Evolutionary conservation across 768 basidiomycete genomes (phyloP).

Genomic region (Lyophyllum semitale): DNA sequence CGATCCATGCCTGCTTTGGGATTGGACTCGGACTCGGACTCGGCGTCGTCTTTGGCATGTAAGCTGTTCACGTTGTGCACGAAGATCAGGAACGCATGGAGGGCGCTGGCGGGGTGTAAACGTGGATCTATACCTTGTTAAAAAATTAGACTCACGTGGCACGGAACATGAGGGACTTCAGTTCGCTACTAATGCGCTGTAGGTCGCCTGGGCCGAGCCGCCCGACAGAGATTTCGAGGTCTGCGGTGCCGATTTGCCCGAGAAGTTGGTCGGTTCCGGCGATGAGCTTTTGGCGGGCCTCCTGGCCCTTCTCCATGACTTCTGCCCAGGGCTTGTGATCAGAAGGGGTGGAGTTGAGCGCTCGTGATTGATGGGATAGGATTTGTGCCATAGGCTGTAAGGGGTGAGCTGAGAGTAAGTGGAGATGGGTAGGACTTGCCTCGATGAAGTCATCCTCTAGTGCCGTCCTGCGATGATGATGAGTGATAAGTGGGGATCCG

Average conservation of each 20-base stretch:
- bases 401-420: background rate
- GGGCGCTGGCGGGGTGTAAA: slow-evolving; percentile 23
- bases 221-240: slow-evolving; percentile 44
- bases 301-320: slow-evolving; percentile 24
- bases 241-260: slow-evolving; percentile 38
- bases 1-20: slow-evolving; percentile 23
- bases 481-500: background rate
- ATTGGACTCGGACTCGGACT: slow-evolving; percentile 3
- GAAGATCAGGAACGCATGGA: slow-evolving; percentile 40
- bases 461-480: slow-evolving; percentile 22
- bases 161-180: slow-evolving; percentile 39
- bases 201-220: slow-evolving; percentile 43
- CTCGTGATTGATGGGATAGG: slow-evolving; percentile 33
- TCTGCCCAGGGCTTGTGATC: slow-evolving; percentile 34
- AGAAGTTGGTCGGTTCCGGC: slow-evolving; percentile 31
- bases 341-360: slow-evolving; percentile 32
- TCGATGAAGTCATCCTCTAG: slow-evolving; percentile 28
- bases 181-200: slow-evolving; percentile 36
- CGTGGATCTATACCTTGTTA: background rate
- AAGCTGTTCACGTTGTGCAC: slow-evolving; percentile 33
- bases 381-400: slow-evolving; percentile 34
- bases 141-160: slow-evolving; percentile 29
- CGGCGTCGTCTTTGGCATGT: slow-evolving; percentile 20
- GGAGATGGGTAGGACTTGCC: slow-evolving; percentile 20
- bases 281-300: slow-evolving; percentile 28